Evolutionary conservation across 805 yeast species (phyloP).

Genomic region (Candida tammaniensis): DNA sequence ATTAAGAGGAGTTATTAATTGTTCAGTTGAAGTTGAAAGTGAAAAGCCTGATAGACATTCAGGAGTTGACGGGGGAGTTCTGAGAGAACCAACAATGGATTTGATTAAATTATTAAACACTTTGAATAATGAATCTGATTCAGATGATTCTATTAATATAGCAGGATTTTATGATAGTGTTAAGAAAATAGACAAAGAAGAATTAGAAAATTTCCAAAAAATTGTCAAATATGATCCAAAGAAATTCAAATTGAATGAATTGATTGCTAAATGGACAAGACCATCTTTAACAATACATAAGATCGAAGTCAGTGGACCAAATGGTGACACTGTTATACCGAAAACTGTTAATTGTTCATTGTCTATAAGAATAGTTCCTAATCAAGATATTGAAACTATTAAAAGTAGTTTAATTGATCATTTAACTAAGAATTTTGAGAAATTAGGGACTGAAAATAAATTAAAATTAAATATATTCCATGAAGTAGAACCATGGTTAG

Average conservation of each 20-base stretch:
- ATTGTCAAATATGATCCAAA: conserved; percentile 38
- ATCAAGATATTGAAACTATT: conserved; percentile 65
- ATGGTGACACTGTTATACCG: conserved; percentile 87
- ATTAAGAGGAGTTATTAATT: conserved; percentile 84
- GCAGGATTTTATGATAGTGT: conserved; percentile 45
- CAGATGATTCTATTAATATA: conserved; percentile 3
- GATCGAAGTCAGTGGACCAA: conserved; percentile 84
- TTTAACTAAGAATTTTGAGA: conserved; percentile 45
- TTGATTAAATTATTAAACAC: conserved; percentile 68
- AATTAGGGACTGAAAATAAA: conserved; percentile 58
- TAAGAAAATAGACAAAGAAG: conserved; percentile 53
- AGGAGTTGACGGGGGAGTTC: conserved; percentile 94
- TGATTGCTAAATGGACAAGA: conserved; percentile 80
- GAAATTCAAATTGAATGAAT: conserved; percentile 41
- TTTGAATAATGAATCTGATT: conserved; percentile 48
- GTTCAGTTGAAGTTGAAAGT: conserved; percentile 65
- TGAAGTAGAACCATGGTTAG: conserved; percentile 96
- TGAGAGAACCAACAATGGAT: conserved; percentile 86
- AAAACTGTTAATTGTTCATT: conserved; percentile 71
- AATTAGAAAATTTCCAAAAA: conserved; percentile 58
- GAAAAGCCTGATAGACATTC: conserved; percentile 89
- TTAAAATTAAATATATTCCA: conserved; percentile 62
- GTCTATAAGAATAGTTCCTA: conserved; percentile 87
- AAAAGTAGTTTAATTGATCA: conserved; percentile 48
- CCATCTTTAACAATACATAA: conserved; percentile 89